phyloP scores from a whole-genome alignment of 371 early-diverging fungal genomes.

The Mortierella sp. region DNA sequence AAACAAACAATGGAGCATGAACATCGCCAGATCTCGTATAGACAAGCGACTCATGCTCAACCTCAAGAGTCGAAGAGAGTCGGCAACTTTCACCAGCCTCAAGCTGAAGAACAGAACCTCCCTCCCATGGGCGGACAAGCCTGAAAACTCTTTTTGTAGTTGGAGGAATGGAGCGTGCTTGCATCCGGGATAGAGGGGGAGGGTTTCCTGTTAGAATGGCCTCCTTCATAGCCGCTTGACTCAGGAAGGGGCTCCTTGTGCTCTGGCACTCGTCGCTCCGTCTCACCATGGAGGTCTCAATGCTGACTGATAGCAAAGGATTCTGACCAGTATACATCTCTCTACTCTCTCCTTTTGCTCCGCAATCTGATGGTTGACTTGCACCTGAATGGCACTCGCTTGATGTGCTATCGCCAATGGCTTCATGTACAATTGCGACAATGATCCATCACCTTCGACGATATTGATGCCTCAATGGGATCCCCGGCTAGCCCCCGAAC shows the following conservation, averaged over 20 bases:
- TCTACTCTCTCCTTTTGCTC: neutral
- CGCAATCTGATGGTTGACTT: too few species aligned
- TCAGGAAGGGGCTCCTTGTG: too few species aligned
- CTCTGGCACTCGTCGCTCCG: too few species aligned
- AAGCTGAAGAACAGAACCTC: too few species aligned
- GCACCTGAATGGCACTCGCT: too few species aligned
- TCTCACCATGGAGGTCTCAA: neutral
- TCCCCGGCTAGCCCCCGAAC: slow-evolving; percentile 5
- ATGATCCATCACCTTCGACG: slow-evolving; percentile 1
- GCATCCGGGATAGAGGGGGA: neutral
- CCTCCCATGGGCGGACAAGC: too few species aligned
- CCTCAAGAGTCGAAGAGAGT: neutral
- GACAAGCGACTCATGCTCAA: neutral
- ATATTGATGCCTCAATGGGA: neutral
- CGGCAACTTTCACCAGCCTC: neutral
- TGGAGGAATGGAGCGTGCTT: neutral
- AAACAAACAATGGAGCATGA: neutral
- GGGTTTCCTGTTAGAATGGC: too few species aligned
- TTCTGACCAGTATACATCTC: slow-evolving; percentile 18
- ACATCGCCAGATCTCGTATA: neutral
- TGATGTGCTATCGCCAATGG: too few species aligned
- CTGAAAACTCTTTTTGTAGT: neutral
- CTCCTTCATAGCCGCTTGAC: too few species aligned
- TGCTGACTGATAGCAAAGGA: neutral
- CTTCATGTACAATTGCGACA: slow-evolving; percentile 7